These are phyloP conservation scores for Exobasidium cylindrosporum DNA, from an alignment of 1,284 basidiomycete species.

Conservation along the genomic window DNA sequence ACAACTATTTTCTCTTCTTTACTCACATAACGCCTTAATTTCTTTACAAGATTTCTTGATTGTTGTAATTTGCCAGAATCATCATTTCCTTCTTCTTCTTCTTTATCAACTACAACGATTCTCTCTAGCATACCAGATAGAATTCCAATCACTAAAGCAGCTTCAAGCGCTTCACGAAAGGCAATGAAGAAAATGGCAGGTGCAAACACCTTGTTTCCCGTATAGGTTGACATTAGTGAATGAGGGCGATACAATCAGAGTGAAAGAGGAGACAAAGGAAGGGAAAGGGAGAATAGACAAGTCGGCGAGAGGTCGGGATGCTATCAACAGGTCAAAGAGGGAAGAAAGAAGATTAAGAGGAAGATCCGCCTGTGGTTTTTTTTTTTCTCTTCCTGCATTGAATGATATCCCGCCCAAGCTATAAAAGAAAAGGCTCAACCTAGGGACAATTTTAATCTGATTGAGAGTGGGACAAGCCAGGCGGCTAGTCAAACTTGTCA, in stretches of 20 bases:
- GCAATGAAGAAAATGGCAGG: slow-evolving; percentile 53
- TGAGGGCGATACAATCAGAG: neutral
- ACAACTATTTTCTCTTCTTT: too few relatives aligned
- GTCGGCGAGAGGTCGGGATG: neutral
- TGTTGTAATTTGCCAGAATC: slow-evolving; percentile 27
- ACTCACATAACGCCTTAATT: slow-evolving; percentile 42
- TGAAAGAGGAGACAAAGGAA: neutral
- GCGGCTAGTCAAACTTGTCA: too few relatives aligned
- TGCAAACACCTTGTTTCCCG: slow-evolving; percentile 49
- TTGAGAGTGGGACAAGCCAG: too few relatives aligned
- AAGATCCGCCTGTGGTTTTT: too few relatives aligned
- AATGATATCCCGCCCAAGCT: too few relatives aligned
- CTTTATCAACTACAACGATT: slow-evolving; percentile 24
- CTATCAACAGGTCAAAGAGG: too few relatives aligned
- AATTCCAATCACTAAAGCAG: slow-evolving; percentile 50
- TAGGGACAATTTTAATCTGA: too few relatives aligned
- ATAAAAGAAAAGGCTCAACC: too few relatives aligned
- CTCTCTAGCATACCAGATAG: slow-evolving; percentile 49
- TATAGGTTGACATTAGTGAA: slow-evolving; percentile 14
- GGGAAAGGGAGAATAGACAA: neutral
- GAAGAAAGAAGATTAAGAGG: too few relatives aligned
- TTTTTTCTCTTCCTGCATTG: too few relatives aligned
- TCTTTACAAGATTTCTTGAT: slow-evolving; percentile 16
- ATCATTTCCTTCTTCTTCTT: slow-evolving; percentile 19
- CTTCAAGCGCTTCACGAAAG: slow-evolving; percentile 50